Evolutionary conservation across 2,329 filamentous ascomycete species (phyloP).

Genomic region (Aspergillus sp.): DNA sequence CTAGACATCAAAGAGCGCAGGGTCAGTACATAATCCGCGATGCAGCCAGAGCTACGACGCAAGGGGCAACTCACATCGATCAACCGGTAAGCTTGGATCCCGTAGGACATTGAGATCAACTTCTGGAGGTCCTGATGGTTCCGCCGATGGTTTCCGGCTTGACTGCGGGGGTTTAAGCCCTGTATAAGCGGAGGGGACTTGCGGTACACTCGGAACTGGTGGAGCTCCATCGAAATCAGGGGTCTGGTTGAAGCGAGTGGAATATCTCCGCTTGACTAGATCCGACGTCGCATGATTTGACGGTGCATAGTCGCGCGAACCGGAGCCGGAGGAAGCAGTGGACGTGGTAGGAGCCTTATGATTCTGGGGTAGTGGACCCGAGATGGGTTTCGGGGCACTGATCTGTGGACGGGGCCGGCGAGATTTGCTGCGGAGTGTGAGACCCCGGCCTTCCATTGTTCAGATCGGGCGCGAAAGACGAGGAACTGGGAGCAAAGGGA

Average conservation of each 20-base stretch:
- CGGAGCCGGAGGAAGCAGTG: constrained; percentile 28
- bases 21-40: constrained; percentile 13
- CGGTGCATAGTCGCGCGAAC: constrained; percentile 42
- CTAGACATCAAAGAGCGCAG: constrained; percentile 18
- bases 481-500: constrained; percentile 10
- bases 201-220: constrained; percentile 67
- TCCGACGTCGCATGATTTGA: constrained; percentile 64
- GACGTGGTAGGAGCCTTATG: constrained; percentile 38
- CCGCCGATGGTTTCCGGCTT: constrained; percentile 52
- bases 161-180: constrained; percentile 43
- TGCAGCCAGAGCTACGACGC: not conserved
- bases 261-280: constrained; percentile 91
- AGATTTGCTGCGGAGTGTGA: constrained; percentile 64
- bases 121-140: constrained; percentile 59
- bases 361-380: constrained; percentile 38
- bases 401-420: constrained; percentile 55
- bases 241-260: constrained; percentile 80
- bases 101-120: constrained; percentile 76
- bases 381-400: constrained; percentile 60
- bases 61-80: constrained; percentile 63
- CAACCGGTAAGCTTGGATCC: constrained; percentile 75
- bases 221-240: constrained; percentile 69
- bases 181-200: constrained; percentile 60
- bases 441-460: constrained; percentile 55
- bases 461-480: not conserved